These are phyloP conservation scores for Pilobolus umbonatus DNA, from an alignment of 192 early-diverging fungal species.

Conservation along the genomic window DNA sequence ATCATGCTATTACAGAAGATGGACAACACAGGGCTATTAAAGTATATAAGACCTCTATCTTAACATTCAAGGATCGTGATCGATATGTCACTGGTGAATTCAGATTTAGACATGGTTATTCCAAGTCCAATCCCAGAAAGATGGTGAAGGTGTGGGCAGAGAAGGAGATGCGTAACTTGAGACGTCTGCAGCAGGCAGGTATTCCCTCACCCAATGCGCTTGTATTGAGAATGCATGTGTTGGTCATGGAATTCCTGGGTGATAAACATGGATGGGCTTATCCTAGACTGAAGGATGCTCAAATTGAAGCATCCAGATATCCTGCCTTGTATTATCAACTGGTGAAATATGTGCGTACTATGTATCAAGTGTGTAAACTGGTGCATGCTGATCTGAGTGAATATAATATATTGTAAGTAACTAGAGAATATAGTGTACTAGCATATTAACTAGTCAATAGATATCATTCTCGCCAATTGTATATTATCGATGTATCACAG, in stretches of 20 bases:
- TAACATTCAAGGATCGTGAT: conserved; percentile 97
- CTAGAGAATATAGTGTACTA: not conserved
- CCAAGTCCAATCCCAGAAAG: conserved; percentile 90
- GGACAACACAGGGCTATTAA: conserved; percentile 89
- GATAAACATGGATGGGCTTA: conserved; percentile 92
- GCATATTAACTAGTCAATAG: conserved; percentile 26
- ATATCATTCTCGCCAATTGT: conserved; percentile 75
- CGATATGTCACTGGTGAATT: conserved; percentile 94
- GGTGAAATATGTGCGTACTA: conserved; percentile 79
- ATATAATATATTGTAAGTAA: conserved; percentile 86
- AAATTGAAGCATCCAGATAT: conserved; percentile 67
- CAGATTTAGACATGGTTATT: conserved; percentile 93
- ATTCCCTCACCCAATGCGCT: conserved; percentile 90
- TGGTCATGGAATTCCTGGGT: conserved; percentile 94
- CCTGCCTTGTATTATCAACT: conserved; percentile 79
- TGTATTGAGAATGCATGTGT: conserved; percentile 84
- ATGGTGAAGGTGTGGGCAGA: conserved; percentile 99
- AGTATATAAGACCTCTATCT: conserved; percentile 98
- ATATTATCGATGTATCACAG: conserved; percentile 97
- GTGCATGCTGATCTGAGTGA: conserved; percentile 98
- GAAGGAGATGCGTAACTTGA: conserved; percentile 98
- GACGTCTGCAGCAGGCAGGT: conserved; percentile 77
- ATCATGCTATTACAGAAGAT: conserved; percentile 85
- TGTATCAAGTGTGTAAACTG: conserved; percentile 90
- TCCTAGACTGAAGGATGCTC: conserved; percentile 91